Conservation (phyloP, 2,329 filamentous ascomycete genomes). For the Phyllosticta paracitricarpa region DNA sequence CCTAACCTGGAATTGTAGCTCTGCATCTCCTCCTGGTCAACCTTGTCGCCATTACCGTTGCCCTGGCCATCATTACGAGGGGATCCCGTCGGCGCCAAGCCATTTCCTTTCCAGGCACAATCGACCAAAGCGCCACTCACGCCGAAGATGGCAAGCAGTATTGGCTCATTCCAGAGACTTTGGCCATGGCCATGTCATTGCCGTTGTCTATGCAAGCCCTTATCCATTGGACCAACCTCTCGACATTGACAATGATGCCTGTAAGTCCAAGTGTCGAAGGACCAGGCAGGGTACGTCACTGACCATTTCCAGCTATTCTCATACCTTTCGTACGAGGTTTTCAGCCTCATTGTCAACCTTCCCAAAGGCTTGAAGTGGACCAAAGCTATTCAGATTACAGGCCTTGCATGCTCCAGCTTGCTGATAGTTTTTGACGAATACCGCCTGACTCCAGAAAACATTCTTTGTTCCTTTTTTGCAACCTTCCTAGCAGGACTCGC, state of each 20-base stretch:
- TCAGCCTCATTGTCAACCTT: slow-evolving; percentile 14
- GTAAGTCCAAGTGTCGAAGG: slow-evolving; percentile 14
- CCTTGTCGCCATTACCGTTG: slow-evolving; percentile 10
- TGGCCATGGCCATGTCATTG: slow-evolving; percentile 16
- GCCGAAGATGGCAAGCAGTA: not conserved
- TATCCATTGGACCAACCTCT: slow-evolving; percentile 22
- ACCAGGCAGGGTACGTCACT: not conserved
- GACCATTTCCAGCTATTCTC: slow-evolving; percentile 15
- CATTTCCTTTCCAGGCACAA: not conserved
- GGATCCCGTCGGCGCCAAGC: not conserved
- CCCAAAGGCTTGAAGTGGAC: slow-evolving; percentile 16
- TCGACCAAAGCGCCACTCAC: not conserved
- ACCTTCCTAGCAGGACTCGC: not conserved
- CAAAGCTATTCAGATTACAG: slow-evolving; percentile 19
- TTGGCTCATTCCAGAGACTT: not conserved
- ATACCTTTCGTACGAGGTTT: slow-evolving; percentile 11
- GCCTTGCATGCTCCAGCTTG: not conserved
- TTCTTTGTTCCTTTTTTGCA: not conserved
- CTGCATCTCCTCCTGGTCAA: slow-evolving; percentile 15
- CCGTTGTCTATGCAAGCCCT: slow-evolving; percentile 20
- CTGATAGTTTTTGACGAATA: slow-evolving; percentile 5
- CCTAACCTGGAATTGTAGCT: slow-evolving; percentile 10
- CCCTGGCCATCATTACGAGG: not conserved
- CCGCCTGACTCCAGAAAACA: not conserved
- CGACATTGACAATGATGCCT: slow-evolving; percentile 21